Base-by-base conservation (phyloP, 163 green algal genomes). In the Volvox carteri region DNA sequence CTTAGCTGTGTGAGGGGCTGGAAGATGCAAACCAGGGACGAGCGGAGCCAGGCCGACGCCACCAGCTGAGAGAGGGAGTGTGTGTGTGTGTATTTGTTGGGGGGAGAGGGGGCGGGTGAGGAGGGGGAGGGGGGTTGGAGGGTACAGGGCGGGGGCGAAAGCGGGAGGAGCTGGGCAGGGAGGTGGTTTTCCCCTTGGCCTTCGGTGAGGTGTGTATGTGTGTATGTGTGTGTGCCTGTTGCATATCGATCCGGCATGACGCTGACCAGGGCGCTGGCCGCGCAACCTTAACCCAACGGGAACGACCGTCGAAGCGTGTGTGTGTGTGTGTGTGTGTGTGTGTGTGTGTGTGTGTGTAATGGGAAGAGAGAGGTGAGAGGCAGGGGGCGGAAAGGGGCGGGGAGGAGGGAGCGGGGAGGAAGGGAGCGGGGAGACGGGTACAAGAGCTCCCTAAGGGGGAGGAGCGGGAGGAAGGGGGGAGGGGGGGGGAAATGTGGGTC, bases 1-100 rank as follows among this genome's bases (percentile, higher is more conserved):
- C 52, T 21, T 50, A 88, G 83, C 25, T 62, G 83, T 12, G 42
- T 35, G 5, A 74, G 35, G 0, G 83, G 83, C 68, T 88, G 83
- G 83, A 88, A 88, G 33, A 88, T 28, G 52, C 83, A 83, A 62
- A 88, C 68, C 68, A 88, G 50, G 18, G 50, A 37, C 0, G 35
- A 75, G 50, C 83, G 83, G 4, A 73, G 28, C 44, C 44, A 48
- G 35, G 18, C 23, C 5, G 23, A 72, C 0, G 68, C 68, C 1
- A 86, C 60, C 54, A 86, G 28, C 78, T 86, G 78, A 7, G 2
- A 23, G 30, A 11, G 54, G 16, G 37, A 21, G 2, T 39, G 62
- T 1, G n/a, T 73, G n/a, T 21, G 9, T 73, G 62, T 8, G 62
- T 39, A 33, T 21, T 2, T 39, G 62, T 11, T 23, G 16, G 62